phyloP scores from a whole-genome alignment of 768 basidiomycete species.

The Chalciporus sphaerocephalus region DNA sequence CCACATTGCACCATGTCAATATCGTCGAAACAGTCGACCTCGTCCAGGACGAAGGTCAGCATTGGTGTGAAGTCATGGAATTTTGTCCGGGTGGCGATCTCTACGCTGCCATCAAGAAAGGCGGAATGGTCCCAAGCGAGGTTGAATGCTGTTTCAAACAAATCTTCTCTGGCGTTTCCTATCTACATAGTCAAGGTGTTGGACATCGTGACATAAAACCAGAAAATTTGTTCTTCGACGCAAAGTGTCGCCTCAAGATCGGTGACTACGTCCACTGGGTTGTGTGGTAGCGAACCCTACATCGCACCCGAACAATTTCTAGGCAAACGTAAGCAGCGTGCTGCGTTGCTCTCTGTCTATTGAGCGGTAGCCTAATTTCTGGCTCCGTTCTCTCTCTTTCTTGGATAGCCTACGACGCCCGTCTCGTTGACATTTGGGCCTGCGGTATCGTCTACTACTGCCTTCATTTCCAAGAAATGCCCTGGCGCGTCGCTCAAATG shows the following conservation, averaged over 20 bases:
- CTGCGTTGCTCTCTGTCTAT: conserved; percentile 21
- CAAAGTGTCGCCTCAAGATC: conserved; percentile 92
- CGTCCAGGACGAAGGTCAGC: conserved; percentile 93
- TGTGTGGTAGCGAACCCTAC: conserved; percentile 97
- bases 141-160: conserved; percentile 99
- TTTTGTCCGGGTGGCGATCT: conserved; percentile 98
- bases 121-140: conserved; percentile 84
- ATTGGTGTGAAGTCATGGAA: conserved; percentile 99
- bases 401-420: conserved; percentile 85
- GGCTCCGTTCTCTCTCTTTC: conserved; percentile 11
- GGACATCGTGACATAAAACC: conserved; percentile 98
- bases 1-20: conserved; percentile 89
- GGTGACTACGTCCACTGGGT: conserved; percentile 95
- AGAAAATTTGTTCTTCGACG: conserved; percentile 94
- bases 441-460: conserved; percentile 98
- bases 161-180: conserved; percentile 81
- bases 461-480: conserved; percentile 95
- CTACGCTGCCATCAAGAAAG: conserved; percentile 98
- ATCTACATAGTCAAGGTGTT: conserved; percentile 94
- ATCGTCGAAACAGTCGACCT: conserved; percentile 98
- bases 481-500: conserved; percentile 91
- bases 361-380: conserved; percentile 37
- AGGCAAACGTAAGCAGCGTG: conserved; percentile 79
- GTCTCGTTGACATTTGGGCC: conserved; percentile 97
- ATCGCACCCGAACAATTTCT: conserved; percentile 98